Base-by-base conservation (phyloP, 2,329 filamentous ascomycete species). In the Hypoxylon sp. region DNA sequence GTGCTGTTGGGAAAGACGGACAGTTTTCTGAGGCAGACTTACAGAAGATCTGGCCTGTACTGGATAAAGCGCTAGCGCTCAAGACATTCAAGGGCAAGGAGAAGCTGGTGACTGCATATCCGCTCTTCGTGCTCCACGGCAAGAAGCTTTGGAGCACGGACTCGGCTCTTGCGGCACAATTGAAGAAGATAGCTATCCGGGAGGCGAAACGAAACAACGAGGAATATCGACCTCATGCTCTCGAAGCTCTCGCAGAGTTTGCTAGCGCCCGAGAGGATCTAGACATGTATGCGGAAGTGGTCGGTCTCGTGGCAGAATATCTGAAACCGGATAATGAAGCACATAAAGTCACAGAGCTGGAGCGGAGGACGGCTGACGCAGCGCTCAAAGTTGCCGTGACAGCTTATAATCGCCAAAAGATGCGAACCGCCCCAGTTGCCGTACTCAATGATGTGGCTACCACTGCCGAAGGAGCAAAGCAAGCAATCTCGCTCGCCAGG, bases 71-170 rank as follows among this genome's bases (percentile, higher is more conserved):
- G 1, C 81, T 98, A 43, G 87, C 89, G 2, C 89, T 97, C 11
- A 98, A 98, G 84, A 97, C 94, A 0, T 99, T 97, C 85, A 87
- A 91, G 0, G 93, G 93, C 21, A 99, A 99, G 77, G 94, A 98
- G 80, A 90, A 89, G 72, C 87, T 99, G 32, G 84, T 98, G 2
- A 86, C 89, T 46, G 90, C 92, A 5, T 93, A 96, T 78, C 91
- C 93, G 3, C 87, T 89, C 63, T 96, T 98, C 73, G 89, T 92
- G 0, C 85, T 88, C 74, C 88, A 90, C 68, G 87, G 87, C 0
- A 86, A 85, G 70, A 79, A 79, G 6, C 82, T 93, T 30, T 90
- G 89, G 83, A 80, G 83, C 50, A 78, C 79, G 5, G 86, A 91
- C 69, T 67, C 77, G 0, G 75, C 77, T 9, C 80, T 92, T 23